Conservation (phyloP, 148 eudicot genomes). For the Rhododendron simsii region DNA sequence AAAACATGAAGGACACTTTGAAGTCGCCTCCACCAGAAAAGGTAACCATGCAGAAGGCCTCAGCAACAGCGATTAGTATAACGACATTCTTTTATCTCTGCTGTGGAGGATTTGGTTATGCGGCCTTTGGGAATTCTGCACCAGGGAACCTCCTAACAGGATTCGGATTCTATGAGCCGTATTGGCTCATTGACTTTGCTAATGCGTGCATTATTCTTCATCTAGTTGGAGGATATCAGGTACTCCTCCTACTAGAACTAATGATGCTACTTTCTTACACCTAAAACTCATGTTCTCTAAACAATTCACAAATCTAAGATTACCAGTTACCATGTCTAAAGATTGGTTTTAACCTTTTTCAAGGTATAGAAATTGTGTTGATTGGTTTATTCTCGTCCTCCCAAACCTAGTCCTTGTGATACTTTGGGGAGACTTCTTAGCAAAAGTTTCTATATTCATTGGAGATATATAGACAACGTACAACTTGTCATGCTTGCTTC, state of each 20-base stretch:
- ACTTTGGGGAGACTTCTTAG: neutral
- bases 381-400: neutral
- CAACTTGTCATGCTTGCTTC: neutral
- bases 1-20: slow-evolving; percentile 41
- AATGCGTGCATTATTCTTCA: slow-evolving; percentile 66
- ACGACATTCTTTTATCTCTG: slow-evolving; percentile 63
- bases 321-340: neutral
- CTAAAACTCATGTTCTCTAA: neutral
- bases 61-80: slow-evolving; percentile 29
- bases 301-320: neutral
- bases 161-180: slow-evolving; percentile 60
- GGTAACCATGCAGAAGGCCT: slow-evolving; percentile 61
- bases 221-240: slow-evolving; percentile 78
- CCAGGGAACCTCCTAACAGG: slow-evolving; percentile 74
- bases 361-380: neutral
- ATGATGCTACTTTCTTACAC: neutral
- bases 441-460: neutral
- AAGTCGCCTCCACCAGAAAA: slow-evolving; percentile 57
- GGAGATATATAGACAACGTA: neutral
- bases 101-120: slow-evolving; percentile 74
- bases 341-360: neutral
- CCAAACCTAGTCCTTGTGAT: neutral
- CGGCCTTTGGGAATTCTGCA: slow-evolving; percentile 63
- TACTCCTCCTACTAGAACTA: slow-evolving; percentile 9
- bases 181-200: slow-evolving; percentile 64